phyloP scores from a whole-genome alignment of 169 alveolate species.

The Neospora caninum region DNA sequence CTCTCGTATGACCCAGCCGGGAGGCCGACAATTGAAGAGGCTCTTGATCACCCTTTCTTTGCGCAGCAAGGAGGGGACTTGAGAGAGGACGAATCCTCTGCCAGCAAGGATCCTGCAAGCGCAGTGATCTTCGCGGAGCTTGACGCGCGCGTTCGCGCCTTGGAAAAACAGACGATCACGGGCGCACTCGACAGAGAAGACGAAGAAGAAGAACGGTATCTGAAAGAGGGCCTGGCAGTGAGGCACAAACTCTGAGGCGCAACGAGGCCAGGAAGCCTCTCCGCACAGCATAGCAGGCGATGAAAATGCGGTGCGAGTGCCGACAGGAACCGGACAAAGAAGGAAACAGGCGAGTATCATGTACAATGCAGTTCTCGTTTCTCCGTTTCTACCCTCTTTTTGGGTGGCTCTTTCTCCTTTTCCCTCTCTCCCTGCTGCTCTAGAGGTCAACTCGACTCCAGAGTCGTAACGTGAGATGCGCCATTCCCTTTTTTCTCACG shows the following conservation, averaged over 20 bases:
- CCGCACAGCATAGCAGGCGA: no score
- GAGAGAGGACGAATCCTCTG: background rate
- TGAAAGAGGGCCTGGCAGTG: background rate
- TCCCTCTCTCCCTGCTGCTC: no score
- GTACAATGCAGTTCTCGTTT: no score
- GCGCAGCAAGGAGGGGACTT: background rate
- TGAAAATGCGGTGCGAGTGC: no score
- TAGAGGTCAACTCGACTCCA: no score
- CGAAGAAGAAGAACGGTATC: background rate
- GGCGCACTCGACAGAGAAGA: background rate
- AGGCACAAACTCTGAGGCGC: background rate
- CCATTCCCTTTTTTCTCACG: no score
- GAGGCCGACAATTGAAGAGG: conserved; percentile 57
- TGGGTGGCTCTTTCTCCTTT: no score
- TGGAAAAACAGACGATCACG: background rate
- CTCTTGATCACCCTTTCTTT: conserved; percentile 42
- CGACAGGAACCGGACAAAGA: no score
- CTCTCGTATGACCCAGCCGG: conserved; percentile 23
- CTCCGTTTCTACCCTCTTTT: no score
- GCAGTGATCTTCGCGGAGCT: background rate
- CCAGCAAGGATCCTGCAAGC: background rate
- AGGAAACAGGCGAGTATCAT: no score
- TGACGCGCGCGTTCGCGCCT: background rate
- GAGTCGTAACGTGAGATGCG: no score
- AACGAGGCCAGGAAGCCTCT: background rate